Evolutionary conservation across 2,329 filamentous ascomycete genomes (phyloP).

Genomic region (Gnomoniopsis sp.): DNA sequence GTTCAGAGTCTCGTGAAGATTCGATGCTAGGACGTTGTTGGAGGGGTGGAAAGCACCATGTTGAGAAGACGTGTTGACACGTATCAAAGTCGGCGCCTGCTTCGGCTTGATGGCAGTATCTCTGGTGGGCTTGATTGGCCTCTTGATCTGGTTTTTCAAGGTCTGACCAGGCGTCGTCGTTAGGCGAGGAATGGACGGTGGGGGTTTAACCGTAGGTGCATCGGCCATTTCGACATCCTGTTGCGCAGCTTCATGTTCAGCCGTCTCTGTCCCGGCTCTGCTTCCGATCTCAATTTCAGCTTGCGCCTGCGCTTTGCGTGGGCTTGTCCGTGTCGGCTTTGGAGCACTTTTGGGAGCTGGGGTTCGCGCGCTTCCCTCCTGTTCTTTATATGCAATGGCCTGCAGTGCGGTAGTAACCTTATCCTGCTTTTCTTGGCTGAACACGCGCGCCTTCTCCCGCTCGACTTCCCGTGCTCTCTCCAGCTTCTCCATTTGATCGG

Average conservation of each 20-base stretch:
- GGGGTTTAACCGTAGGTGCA: constrained; percentile 51
- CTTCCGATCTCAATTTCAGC: constrained; percentile 23
- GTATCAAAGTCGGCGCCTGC: constrained; percentile 68
- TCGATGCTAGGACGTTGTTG: constrained; percentile 55
- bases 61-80: constrained; percentile 65
- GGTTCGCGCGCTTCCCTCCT: constrained; percentile 35
- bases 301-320: constrained; percentile 43
- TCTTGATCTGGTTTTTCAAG: constrained; percentile 51
- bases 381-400: constrained; percentile 50
- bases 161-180: constrained; percentile 45
- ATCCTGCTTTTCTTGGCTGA: constrained; percentile 53
- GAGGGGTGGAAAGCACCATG: constrained; percentile 58
- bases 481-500: constrained; percentile 59
- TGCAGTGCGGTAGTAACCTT: constrained; percentile 49
- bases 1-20: constrained; percentile 52
- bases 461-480: constrained; percentile 69
- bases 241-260: constrained; percentile 32
- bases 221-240: constrained; percentile 56
- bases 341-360: constrained; percentile 36
- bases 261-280: constrained; percentile 29
- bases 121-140: constrained; percentile 61
- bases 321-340: constrained; percentile 47
- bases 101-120: constrained; percentile 57
- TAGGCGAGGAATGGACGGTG: constrained; percentile 55
- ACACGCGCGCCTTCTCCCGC: constrained; percentile 61